Evolutionary conservation across 306 rosid genomes (phyloP).

Genomic region (Purshia tridentata): DNA sequence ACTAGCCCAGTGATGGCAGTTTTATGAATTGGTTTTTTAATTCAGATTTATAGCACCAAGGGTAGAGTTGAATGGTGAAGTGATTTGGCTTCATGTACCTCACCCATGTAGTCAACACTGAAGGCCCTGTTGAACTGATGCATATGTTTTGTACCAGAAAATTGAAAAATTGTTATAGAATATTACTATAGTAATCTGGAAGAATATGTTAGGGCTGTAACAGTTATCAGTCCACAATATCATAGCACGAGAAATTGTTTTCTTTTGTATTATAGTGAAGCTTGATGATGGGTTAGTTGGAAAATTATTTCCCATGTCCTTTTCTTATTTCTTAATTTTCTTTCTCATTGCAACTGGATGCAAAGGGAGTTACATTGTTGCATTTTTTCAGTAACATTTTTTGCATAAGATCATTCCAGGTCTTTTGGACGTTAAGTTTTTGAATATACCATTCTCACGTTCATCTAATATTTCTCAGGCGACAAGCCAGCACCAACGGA

Average conservation of each 20-base stretch:
- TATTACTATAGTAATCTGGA: not conserved
- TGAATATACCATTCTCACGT: conserved; percentile 21
- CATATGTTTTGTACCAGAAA: not conserved
- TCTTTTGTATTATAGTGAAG: not conserved
- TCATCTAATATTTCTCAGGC: conserved; percentile 42
- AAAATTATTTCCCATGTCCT: not conserved
- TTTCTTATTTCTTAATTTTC: not conserved
- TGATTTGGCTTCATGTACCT: not conserved
- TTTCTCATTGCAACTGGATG: not conserved
- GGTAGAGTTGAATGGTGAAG: not conserved
- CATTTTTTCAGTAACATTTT: too few species aligned
- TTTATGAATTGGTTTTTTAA: not conserved
- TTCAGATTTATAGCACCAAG: not conserved
- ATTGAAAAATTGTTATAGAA: not conserved
- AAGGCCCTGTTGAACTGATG: not conserved
- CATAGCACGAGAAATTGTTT: not conserved
- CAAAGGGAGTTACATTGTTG: not conserved
- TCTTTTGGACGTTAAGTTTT: not conserved
- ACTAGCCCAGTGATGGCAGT: not conserved
- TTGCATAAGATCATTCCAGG: too few species aligned
- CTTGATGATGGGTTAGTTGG: not conserved
- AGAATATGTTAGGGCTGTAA: not conserved
- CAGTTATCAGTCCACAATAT: not conserved
- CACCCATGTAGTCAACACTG: not conserved
- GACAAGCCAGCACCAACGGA: conserved; percentile 55